These are phyloP conservation scores for Ceratocystis ficicola DNA, from an alignment of 2,329 filamentous ascomycete genomes.

Conservation along the genomic window DNA sequence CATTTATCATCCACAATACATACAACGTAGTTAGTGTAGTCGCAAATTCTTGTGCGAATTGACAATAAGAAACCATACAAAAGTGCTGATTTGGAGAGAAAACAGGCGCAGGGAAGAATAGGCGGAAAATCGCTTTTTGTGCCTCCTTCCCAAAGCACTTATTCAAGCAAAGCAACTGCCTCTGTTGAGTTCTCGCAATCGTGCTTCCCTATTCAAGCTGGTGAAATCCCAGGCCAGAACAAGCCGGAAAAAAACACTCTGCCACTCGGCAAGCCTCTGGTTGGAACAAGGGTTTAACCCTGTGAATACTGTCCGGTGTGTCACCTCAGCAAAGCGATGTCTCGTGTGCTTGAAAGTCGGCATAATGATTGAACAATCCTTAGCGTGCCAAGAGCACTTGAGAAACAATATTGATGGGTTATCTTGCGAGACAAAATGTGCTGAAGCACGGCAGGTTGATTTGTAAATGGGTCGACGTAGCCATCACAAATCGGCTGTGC, in stretches of 20 bases:
- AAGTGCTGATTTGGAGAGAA: background rate
- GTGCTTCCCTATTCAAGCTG: background rate
- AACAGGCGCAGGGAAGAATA: too few species aligned
- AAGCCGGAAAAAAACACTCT: background rate
- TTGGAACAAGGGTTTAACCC: conserved; percentile 6
- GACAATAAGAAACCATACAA: background rate
- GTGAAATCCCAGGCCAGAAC: background rate
- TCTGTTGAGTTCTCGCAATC: background rate
- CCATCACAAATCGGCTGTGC: background rate
- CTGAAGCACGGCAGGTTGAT: background rate
- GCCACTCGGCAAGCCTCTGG: background rate
- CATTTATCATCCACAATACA: background rate
- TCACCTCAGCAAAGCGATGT: conserved; percentile 1
- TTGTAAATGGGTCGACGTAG: too few species aligned
- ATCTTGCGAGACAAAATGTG: background rate
- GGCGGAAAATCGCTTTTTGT: background rate
- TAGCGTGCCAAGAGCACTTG: background rate
- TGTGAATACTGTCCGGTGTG: background rate
- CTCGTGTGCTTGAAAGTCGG: conserved; percentile 1
- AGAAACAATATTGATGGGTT: background rate
- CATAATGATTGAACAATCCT: conserved; percentile 7
- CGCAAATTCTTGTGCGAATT: too few species aligned
- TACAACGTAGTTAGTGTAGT: background rate
- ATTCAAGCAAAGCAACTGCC: background rate
- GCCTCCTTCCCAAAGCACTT: background rate